Evolutionary conservation across 208 protist species (phyloP).

Genomic region (Trypanosoma rangeli): DNA sequence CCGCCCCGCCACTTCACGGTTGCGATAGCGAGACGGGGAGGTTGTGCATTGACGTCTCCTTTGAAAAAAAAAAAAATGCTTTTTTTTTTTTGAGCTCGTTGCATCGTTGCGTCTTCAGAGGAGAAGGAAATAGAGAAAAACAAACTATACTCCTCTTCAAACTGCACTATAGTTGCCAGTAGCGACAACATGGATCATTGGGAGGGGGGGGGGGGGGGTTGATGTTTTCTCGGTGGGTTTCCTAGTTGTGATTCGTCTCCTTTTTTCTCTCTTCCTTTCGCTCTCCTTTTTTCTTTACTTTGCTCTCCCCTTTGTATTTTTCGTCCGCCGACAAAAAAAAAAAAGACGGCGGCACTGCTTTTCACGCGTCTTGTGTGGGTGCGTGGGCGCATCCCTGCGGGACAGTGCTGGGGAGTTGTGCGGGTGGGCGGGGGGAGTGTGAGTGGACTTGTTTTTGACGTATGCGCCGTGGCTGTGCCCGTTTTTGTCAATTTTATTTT

Average conservation of each 20-base stretch:
- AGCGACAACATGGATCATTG: no score
- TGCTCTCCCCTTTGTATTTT: conserved; percentile 8
- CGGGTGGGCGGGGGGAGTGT: neutral
- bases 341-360: neutral
- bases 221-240: no score
- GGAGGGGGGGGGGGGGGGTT: no score
- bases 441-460: neutral
- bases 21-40: no score
- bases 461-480: conserved; percentile 4
- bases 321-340: neutral
- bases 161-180: no score
- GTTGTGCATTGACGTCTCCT: no score
- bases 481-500: neutral
- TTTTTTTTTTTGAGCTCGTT: neutral
- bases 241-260: no score
- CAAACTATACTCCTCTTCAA: no score
- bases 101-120: no score
- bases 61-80: neutral
- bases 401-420: neutral
- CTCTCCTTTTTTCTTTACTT: neutral
- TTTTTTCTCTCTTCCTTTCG: neutral
- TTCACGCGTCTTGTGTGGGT: neutral
- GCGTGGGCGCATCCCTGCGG: neutral
- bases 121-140: no score
- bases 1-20: no score